Conservation (phyloP, 2,329 filamentous ascomycete genomes). For the Colletotrichum siamense region DNA sequence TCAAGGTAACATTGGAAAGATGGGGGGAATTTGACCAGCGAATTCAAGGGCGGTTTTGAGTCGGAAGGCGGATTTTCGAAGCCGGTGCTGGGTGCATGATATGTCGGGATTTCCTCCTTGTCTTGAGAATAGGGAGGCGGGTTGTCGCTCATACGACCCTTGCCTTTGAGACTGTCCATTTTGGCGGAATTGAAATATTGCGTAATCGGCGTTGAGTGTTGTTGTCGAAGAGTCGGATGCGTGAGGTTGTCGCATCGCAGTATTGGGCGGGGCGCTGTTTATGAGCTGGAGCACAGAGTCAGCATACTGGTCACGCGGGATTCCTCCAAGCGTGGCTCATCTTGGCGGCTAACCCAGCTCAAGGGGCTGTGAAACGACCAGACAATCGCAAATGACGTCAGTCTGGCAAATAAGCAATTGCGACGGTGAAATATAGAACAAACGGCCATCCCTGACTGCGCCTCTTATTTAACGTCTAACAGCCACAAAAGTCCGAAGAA, state of each 20-base stretch:
- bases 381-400: neutral
- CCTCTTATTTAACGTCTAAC: neutral
- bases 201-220: accelerated
- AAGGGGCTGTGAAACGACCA: neutral
- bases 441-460: neutral
- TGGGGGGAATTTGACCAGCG: neutral
- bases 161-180: neutral
- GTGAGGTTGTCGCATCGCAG: neutral
- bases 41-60: neutral
- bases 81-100: neutral
- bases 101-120: neutral
- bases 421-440: neutral
- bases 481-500: neutral
- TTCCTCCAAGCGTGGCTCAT: neutral
- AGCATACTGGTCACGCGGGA: neutral
- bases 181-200: neutral
- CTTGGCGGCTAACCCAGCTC: neutral
- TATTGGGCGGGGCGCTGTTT: neutral
- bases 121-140: neutral
- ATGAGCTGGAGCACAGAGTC: neutral
- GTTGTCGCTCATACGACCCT: neutral
- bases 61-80: neutral
- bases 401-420: neutral
- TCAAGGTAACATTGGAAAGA: neutral
- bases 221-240: neutral